Evolutionary conservation across 2,329 filamentous ascomycete genomes (phyloP).

Genomic region (Monosporascus cannonballus): DNA sequence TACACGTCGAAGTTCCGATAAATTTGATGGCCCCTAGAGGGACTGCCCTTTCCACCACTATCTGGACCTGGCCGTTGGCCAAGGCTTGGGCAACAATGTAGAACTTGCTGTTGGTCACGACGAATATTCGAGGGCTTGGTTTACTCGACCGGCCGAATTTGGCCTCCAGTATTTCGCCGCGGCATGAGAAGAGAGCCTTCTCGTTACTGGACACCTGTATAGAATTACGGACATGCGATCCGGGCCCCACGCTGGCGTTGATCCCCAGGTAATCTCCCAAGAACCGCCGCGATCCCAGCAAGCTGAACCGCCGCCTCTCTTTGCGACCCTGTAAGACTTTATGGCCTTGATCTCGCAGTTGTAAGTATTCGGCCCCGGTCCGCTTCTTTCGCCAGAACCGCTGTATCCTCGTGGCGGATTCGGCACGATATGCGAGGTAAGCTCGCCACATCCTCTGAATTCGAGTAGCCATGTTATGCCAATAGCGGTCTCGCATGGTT

Average conservation of each 20-base stretch:
- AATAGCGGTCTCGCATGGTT: slow-evolving; percentile 96
- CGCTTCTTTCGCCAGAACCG: slow-evolving; percentile 93
- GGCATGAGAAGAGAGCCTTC: slow-evolving; percentile 79
- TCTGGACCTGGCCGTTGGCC: slow-evolving; percentile 74
- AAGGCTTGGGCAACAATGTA: slow-evolving; percentile 84
- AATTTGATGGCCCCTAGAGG: slow-evolving; percentile 85
- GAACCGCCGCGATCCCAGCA: slow-evolving; percentile 87
- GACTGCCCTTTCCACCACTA: slow-evolving; percentile 74
- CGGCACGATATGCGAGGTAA: slow-evolving; percentile 84
- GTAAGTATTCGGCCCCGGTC: slow-evolving; percentile 81
- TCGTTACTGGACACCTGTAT: slow-evolving; percentile 69
- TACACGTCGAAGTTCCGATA: slow-evolving; percentile 70
- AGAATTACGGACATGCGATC: slow-evolving; percentile 71
- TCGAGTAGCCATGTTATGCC: slow-evolving; percentile 98
- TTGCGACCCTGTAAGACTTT: slow-evolving; percentile 76
- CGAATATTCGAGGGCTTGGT: slow-evolving; percentile 74
- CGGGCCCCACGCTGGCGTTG: slow-evolving; percentile 72
- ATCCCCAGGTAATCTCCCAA: slow-evolving; percentile 92
- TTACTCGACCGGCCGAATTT: slow-evolving; percentile 98
- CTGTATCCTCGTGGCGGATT: slow-evolving; percentile 91
- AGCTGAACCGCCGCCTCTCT: slow-evolving; percentile 83
- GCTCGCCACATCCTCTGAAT: slow-evolving; percentile 98
- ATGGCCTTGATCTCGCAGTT: slow-evolving; percentile 84
- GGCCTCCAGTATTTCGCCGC: slow-evolving; percentile 81
- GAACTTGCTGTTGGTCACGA: slow-evolving; percentile 80